Percentiles rank a stretch among this genome's conserved stretches.
phyloP scores from a whole-genome alignment of 1,284 basidiomycete species.

The Ceratobasidium sp. region DNA sequence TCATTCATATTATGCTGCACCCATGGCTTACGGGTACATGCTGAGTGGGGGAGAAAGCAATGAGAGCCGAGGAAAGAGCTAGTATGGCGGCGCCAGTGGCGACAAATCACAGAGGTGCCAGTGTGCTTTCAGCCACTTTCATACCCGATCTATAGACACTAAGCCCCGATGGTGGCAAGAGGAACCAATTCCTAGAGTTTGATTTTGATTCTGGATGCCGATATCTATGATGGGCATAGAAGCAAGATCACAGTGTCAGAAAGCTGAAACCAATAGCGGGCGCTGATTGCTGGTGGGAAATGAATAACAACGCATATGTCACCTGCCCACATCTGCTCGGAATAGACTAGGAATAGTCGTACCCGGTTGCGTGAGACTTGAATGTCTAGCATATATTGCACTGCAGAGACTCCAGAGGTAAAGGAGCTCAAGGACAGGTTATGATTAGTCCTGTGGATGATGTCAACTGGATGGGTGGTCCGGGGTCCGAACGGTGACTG shows the following conservation, averaged over 20 bases:
- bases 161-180: background rate
- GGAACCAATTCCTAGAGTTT: background rate
- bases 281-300: too few relatives aligned
- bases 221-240: constrained; percentile 7
- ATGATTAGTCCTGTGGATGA: constrained; percentile 35
- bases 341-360: too few relatives aligned
- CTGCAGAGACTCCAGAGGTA: too few relatives aligned
- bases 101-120: background rate
- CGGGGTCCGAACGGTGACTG: constrained; percentile 30
- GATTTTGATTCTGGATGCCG: background rate
- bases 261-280: background rate
- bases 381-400: too few relatives aligned
- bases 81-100: background rate
- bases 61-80: background rate
- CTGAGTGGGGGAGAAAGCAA: background rate
- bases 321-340: too few relatives aligned
- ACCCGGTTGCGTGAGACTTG: too few relatives aligned
- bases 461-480: constrained; percentile 10
- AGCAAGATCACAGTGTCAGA: background rate
- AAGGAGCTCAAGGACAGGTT: background rate
- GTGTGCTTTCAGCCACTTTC: constrained; percentile 15
- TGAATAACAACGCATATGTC: too few relatives aligned
- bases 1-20: constrained; percentile 16
- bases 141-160: background rate
- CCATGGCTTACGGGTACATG: constrained; percentile 2